These are phyloP conservation scores for Sanguinoderma infundibulare DNA, from an alignment of 1,284 basidiomycete genomes.

Conservation along the genomic window DNA sequence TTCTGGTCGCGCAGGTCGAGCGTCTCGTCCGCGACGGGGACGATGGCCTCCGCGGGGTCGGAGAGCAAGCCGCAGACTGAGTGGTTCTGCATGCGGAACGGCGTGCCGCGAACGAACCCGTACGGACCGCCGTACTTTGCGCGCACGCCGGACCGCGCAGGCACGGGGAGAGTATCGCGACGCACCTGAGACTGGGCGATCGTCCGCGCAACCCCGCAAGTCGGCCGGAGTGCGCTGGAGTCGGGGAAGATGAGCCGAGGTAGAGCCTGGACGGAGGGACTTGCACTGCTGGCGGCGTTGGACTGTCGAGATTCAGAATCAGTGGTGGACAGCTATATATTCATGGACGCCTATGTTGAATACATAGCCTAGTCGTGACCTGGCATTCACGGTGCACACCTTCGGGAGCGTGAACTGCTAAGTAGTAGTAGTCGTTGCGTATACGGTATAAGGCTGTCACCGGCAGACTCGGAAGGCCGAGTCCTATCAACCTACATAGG, in stretches of 20 bases:
- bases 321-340: not conserved
- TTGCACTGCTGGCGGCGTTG: no score
- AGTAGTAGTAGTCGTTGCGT: no score
- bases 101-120: slow-evolving; percentile 3
- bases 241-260: no score
- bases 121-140: slow-evolving; percentile 4
- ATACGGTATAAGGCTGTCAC: no score
- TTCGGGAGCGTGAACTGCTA: not conserved
- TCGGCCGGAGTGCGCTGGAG: no score
- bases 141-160: not conserved
- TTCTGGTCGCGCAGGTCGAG: not conserved
- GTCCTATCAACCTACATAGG: no score
- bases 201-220: not conserved
- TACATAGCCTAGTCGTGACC: not conserved
- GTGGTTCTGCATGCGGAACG: slow-evolving; percentile 2
- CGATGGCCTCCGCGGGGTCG: not conserved
- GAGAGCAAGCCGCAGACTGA: not conserved
- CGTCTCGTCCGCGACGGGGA: not conserved
- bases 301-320: not conserved
- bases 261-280: not conserved
- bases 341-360: not conserved
- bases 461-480: no score
- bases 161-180: not conserved
- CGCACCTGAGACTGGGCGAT: not conserved
- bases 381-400: not conserved